Evolutionary conservation across 2,329 filamentous ascomycete species (phyloP).

Genomic region (Cladosporium sp.): DNA sequence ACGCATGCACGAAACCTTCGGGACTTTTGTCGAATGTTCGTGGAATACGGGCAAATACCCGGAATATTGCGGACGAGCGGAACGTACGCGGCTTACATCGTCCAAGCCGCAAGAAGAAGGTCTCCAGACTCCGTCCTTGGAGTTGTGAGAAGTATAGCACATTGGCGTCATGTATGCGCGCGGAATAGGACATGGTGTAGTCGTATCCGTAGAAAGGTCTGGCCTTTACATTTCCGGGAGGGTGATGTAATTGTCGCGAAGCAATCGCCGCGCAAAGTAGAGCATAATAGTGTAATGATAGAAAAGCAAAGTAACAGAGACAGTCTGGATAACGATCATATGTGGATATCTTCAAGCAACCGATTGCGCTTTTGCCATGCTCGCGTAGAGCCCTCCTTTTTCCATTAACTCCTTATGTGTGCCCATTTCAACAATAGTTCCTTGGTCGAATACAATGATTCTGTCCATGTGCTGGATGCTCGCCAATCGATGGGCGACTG

Average conservation of each 20-base stretch:
- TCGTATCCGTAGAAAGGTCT: too few species aligned
- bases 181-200: too few species aligned
- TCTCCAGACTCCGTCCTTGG: neutral
- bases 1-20: neutral
- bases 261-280: neutral
- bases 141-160: neutral
- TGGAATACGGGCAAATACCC: neutral
- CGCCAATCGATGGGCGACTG: slow-evolving; percentile 74
- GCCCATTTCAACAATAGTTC: slow-evolving; percentile 62
- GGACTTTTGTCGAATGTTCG: slow-evolving; percentile 3
- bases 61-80: slow-evolving; percentile 1
- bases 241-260: too few species aligned
- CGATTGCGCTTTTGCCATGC: slow-evolving; percentile 40
- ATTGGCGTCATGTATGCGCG: neutral
- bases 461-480: slow-evolving; percentile 77
- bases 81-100: neutral
- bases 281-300: neutral
- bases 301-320: neutral
- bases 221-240: too few species aligned
- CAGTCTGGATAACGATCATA: neutral
- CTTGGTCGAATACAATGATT: slow-evolving; percentile 76
- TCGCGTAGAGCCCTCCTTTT: slow-evolving; percentile 44
- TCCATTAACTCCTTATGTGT: slow-evolving; percentile 60
- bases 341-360: slow-evolving; percentile 24
- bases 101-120: neutral